Evolutionary conservation across 2,329 filamentous ascomycete species (phyloP), one percentile per base, ranked within the genome.

Genomic region (Trichothecium roseum): DNA sequence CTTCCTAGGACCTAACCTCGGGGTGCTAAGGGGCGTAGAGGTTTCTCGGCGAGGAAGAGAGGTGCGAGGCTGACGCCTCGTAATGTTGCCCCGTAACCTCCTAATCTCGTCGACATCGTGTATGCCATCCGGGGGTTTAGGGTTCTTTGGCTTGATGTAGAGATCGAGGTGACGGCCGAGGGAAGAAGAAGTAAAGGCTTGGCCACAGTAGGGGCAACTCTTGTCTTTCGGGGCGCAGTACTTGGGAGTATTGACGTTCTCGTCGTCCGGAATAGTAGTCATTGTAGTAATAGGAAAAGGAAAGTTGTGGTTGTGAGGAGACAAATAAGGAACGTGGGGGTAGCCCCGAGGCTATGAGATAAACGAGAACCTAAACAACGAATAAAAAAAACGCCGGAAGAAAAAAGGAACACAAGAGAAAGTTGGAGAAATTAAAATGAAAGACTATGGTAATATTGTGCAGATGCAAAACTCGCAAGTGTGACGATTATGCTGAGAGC

Each of bases 101-200:
- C 75, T 74, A 50, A 96, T 96, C 57, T 85, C 84, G 7, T 89
- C 84, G 39, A 95, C 84, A 62, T 94, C 72, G 59, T 96, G 89
- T 31, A 94, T 63, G 34, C 88, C 88, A 60, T 96, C 89, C 6
- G 82, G 65, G 2, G 80, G 72, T 58, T 88, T 91, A 2, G 89
- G 86, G 56, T 95, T 95, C 63, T 87, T 93, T 40, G 87, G 81
- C 53, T 87, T 88, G 50, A 95, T 88, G 57, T 93, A 95, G 28
- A 94, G 74, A 56, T 96, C 89, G 45, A 95, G 78, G 60, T 96
- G 89, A 31, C 89, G 81, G 34, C 89, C 89, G 36, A 96, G 75
- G 3, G 86, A 94, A 13, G 87, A 94, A 2, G 88, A 95, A 13
- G 89, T 95, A 54, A 95, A 96, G 6, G 81, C 71, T 57, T 94